phyloP scores from a whole-genome alignment of 345 rosid species.

The Eucalyptus regnans region DNA sequence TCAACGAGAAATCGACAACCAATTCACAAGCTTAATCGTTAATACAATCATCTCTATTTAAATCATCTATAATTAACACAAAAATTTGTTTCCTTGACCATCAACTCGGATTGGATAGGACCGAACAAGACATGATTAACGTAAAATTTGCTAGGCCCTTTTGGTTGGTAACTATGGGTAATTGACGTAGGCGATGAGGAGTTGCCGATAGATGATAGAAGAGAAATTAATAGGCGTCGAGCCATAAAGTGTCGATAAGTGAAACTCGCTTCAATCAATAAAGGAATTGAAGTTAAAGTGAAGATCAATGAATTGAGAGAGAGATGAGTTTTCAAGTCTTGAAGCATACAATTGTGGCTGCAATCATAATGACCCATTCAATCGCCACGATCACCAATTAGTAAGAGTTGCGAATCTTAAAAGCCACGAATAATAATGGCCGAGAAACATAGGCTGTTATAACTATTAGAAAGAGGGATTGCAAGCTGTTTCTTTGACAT shows the following conservation, averaged over 20 bases:
- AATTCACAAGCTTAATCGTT: not conserved
- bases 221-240: not conserved
- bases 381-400: not conserved
- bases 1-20: not conserved
- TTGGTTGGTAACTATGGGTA: not conserved
- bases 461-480: not conserved
- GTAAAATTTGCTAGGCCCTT: not conserved
- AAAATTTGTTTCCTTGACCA: not conserved
- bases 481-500: not conserved
- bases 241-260: not conserved
- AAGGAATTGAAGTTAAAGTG: not conserved
- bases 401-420: not conserved
- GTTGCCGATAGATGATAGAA: rapidly evolving
- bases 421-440: not conserved
- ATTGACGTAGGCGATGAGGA: not conserved
- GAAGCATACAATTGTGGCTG: not conserved
- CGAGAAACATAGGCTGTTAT: not conserved
- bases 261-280: not conserved
- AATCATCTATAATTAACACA: not conserved
- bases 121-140: not conserved
- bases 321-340: not conserved
- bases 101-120: not conserved
- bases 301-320: not conserved
- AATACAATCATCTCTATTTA: not conserved
- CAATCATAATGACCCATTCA: not conserved